A percentile compares a stretch with the other conserved stretches of the same genome.
These are phyloP conservation scores for Eremochloa ophiuroides DNA, from an alignment of 176 grass and related monocot genomes.

Conservation along the genomic window DNA sequence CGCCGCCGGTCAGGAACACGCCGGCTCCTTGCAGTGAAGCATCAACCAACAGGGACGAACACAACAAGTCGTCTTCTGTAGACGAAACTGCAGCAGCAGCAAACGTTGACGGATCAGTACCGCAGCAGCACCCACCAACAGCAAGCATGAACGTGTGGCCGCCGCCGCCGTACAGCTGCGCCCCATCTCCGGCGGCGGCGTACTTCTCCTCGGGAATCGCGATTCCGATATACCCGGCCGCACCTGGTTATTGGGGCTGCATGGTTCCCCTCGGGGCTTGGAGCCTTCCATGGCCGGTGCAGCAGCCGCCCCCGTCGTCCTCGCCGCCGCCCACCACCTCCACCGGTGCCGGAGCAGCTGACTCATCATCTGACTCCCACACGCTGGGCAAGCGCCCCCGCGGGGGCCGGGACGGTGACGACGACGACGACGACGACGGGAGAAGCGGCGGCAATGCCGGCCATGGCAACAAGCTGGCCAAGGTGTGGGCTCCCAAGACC, in stretches of 20 bases:
- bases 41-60: conserved; percentile 32
- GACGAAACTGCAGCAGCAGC: not conserved
- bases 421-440: conserved; percentile 27
- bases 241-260: conserved; percentile 59
- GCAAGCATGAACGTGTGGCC: conserved; percentile 30
- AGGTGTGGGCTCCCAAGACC: conserved; percentile 59
- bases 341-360: not conserved
- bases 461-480: no score
- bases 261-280: conserved; percentile 40
- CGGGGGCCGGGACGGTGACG: conserved; percentile 26
- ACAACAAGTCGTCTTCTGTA: not conserved
- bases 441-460: not conserved
- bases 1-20: not conserved
- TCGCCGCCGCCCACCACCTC: not conserved
- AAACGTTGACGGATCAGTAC: not conserved
- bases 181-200: conserved; percentile 32
- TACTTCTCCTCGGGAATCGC: conserved; percentile 44
- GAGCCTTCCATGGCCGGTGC: conserved; percentile 56
- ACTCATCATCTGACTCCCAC: not conserved
- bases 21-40: conserved; percentile 19
- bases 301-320: not conserved
- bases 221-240: conserved; percentile 58
- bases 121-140: not conserved
- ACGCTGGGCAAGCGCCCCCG: conserved; percentile 60
- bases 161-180: conserved; percentile 46